phyloP scores from a whole-genome alignment of 2,329 filamentous ascomycete species.

The Purpureocillium lavendulum region DNA sequence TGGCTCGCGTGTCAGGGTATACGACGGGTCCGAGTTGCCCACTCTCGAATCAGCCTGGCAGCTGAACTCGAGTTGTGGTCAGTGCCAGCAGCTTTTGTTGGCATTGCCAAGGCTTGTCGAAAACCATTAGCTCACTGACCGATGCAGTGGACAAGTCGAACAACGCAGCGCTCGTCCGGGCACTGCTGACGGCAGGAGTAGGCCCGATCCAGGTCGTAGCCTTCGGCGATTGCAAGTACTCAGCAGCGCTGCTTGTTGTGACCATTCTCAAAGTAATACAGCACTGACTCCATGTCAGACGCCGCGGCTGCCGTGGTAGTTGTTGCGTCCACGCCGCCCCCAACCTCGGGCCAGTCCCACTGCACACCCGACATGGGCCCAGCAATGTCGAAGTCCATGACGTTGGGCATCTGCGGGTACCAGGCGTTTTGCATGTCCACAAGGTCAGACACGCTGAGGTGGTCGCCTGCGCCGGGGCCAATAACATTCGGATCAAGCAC shows the following conservation, averaged over 20 bases:
- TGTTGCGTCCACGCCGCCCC: constrained; percentile 1
- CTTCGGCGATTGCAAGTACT: neutral
- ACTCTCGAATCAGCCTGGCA: no score
- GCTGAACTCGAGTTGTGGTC: no score
- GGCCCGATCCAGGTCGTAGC: no score
- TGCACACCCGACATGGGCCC: constrained; percentile 13
- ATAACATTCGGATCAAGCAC: constrained; percentile 12
- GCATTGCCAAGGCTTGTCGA: no score
- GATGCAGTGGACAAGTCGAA: no score
- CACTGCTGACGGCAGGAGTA: no score
- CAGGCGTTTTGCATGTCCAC: constrained; percentile 17
- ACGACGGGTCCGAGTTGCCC: no score
- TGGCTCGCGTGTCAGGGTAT: no score
- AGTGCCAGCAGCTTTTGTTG: no score
- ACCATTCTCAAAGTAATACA: constrained; percentile 13
- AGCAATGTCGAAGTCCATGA: constrained; percentile 20
- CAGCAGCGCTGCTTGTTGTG: constrained; percentile 6
- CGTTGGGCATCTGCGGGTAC: constrained; percentile 17
- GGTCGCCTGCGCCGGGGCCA: constrained; percentile 9
- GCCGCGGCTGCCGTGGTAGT: constrained; percentile 5
- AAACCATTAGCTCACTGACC: no score
- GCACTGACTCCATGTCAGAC: constrained; percentile 12
- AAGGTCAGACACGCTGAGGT: constrained; percentile 14
- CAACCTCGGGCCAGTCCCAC: constrained; percentile 19
- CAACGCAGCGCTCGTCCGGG: no score